Conservation (phyloP, 805 yeast genomes). For the Saturnispora silvae region DNA sequence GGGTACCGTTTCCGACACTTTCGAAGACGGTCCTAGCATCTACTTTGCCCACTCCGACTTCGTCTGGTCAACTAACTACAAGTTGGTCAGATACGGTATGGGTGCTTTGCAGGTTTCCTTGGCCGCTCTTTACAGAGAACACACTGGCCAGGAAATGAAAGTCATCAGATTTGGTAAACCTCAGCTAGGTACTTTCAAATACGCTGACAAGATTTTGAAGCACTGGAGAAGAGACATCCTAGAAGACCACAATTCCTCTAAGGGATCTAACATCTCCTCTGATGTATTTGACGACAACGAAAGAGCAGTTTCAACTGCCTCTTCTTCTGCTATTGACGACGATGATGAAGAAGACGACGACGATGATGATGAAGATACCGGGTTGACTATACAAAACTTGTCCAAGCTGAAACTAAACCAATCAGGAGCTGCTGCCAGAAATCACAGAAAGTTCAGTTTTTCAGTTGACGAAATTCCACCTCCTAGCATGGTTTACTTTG, state of each 20-base stretch:
- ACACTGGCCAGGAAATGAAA: constrained; percentile 70
- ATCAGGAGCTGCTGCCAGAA: not conserved
- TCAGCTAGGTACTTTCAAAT: constrained; percentile 75
- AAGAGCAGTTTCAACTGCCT: constrained; percentile 2
- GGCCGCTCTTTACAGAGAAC: constrained; percentile 75
- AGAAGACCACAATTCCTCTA: constrained; percentile 43
- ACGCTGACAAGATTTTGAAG: constrained; percentile 66
- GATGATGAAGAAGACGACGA: constrained; percentile 23
- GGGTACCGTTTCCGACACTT: constrained; percentile 69
- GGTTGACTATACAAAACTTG: constrained; percentile 35
- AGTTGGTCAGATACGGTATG: constrained; percentile 80
- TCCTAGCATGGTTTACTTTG: constrained; percentile 78
- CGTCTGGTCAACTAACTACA: constrained; percentile 87
- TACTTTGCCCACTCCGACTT: constrained; percentile 89
- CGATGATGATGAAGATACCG: constrained; percentile 29
- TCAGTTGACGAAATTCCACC: constrained; percentile 51
- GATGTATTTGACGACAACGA: constrained; percentile 3
- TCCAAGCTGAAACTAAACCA: constrained; percentile 27
- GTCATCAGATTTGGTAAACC: constrained; percentile 87
- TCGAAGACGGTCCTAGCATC: constrained; percentile 69
- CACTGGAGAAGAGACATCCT: constrained; percentile 72
- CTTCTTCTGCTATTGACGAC: constrained; percentile 12
- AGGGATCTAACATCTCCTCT: constrained; percentile 2
- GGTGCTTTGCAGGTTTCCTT: constrained; percentile 87
- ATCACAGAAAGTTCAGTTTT: constrained; percentile 1